A percentile compares a stretch with the other conserved stretches of the same genome.
phyloP scores from a whole-genome alignment of 2,329 filamentous ascomycete species.

The Clathrospora elynae region DNA sequence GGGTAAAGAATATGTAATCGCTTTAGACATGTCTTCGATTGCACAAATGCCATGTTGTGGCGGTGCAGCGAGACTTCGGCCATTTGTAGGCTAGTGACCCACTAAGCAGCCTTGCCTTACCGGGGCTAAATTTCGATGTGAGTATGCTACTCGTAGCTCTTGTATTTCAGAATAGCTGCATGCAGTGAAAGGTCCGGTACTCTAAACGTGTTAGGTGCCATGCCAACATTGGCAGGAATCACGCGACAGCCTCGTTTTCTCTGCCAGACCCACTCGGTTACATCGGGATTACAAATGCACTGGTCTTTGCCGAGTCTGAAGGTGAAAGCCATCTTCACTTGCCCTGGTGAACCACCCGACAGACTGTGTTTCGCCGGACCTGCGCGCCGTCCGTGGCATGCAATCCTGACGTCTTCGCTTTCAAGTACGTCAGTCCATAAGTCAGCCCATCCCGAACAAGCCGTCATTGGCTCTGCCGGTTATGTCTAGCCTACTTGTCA shows the following conservation, averaged over 20 bases:
- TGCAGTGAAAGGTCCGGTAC: too few species aligned
- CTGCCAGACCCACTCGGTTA: constrained; percentile 6
- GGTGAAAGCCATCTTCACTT: too few species aligned
- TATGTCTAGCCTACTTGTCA: constrained; percentile 5
- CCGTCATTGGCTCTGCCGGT: neutral
- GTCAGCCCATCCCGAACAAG: neutral
- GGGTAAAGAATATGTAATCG: too few species aligned
- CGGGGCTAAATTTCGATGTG: too few species aligned
- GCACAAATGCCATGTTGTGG: constrained; percentile 1
- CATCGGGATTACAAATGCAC: constrained; percentile 13
- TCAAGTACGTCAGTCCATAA: constrained; percentile 3
- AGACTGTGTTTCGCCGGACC: neutral
- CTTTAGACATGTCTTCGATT: too few species aligned
- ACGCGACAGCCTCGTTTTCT: constrained; percentile 9
- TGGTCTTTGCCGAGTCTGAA: too few species aligned
- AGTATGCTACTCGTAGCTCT: too few species aligned
- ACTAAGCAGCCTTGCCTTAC: constrained; percentile 9
- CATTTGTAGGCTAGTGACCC: neutral
- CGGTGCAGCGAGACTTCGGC: neutral
- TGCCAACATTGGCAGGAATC: too few species aligned
- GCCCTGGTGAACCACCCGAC: too few species aligned
- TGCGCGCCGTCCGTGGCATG: constrained; percentile 7
- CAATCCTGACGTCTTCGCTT: constrained; percentile 1
- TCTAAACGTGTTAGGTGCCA: too few species aligned
- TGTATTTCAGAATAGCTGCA: too few species aligned